phyloP scores from a whole-genome alignment of 352 stramenopile genomes.

The Phytopythium aichiense region DNA sequence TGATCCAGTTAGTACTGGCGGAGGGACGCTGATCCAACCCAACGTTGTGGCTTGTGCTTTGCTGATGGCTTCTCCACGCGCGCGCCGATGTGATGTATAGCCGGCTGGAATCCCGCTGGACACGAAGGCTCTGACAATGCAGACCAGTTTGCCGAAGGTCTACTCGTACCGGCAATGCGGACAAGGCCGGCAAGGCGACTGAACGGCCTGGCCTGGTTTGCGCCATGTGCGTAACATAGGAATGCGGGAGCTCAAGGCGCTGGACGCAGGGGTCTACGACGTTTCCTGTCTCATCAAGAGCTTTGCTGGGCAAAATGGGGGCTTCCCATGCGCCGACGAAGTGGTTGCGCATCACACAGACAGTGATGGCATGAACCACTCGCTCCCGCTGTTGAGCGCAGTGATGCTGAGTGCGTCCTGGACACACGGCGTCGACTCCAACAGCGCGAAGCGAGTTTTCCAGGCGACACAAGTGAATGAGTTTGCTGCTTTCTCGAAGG shows the following conservation, averaged over 20 bases:
- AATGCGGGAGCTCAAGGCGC: not conserved
- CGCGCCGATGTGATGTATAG: not conserved
- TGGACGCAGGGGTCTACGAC: not conserved
- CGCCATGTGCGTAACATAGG: not conserved
- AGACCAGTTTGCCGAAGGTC: not conserved
- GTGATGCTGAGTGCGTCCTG: not conserved
- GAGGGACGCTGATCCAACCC: conserved; percentile 39
- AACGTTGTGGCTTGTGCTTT: conserved; percentile 4
- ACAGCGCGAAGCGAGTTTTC: not conserved
- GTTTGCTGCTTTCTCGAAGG: not conserved
- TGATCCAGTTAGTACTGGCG: conserved; percentile 64
- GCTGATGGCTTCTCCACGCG: not conserved
- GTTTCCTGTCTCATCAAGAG: not conserved
- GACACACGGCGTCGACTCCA: too few species aligned
- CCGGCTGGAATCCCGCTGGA: not conserved
- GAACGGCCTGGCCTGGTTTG: not conserved
- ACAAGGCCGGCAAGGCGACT: not conserved
- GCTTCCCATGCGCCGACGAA: not conserved
- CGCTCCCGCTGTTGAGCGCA: conserved; percentile 1
- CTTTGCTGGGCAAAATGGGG: not conserved
- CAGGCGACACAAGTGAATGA: not conserved
- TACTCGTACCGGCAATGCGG: not conserved
- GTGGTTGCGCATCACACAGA: not conserved
- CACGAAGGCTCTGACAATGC: not conserved
- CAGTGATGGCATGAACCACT: too few species aligned